Evolutionary conservation across 1,139 yeast species (phyloP).

Genomic region (Kodamaea arcana): DNA sequence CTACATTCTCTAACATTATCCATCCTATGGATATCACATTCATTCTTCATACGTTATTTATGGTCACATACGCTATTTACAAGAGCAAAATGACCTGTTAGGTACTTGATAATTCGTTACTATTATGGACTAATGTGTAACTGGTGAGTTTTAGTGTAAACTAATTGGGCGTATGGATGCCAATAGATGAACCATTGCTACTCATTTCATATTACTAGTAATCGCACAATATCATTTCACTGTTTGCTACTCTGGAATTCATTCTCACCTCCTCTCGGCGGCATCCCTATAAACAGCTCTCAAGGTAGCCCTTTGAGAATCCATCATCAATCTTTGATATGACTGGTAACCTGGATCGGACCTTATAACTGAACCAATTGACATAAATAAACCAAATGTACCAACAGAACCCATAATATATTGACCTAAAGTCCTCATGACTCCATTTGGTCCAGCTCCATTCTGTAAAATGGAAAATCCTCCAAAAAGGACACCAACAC

Average conservation of each 20-base stretch:
- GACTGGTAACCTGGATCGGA: slow-evolving; percentile 56
- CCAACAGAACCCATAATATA: slow-evolving; percentile 96
- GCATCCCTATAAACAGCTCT: slow-evolving; percentile 25
- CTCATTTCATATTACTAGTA: too few species aligned
- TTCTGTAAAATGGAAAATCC: slow-evolving; percentile 86
- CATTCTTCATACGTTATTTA: not conserved
- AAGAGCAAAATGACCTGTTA: not conserved
- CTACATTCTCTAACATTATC: too few species aligned
- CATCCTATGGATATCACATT: too few species aligned
- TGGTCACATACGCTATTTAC: slow-evolving; percentile 1
- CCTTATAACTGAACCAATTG: slow-evolving; percentile 89
- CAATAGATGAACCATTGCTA: too few species aligned
- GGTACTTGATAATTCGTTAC: not conserved
- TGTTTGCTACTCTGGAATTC: too few species aligned
- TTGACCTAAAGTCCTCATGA: slow-evolving; percentile 93
- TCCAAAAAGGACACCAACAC: slow-evolving; percentile 92
- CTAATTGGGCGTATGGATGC: too few species aligned
- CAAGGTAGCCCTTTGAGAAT: slow-evolving; percentile 33
- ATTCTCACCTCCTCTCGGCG: too few species aligned
- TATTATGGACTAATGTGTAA: too few species aligned
- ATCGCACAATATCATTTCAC: too few species aligned
- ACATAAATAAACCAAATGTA: slow-evolving; percentile 94
- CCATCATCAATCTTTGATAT: slow-evolving; percentile 35
- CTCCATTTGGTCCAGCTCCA: slow-evolving; percentile 99
- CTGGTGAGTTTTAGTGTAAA: too few species aligned